Conservation (phyloP, 2,329 filamentous ascomycete species). For the Ascocoryne sarcoides region DNA sequence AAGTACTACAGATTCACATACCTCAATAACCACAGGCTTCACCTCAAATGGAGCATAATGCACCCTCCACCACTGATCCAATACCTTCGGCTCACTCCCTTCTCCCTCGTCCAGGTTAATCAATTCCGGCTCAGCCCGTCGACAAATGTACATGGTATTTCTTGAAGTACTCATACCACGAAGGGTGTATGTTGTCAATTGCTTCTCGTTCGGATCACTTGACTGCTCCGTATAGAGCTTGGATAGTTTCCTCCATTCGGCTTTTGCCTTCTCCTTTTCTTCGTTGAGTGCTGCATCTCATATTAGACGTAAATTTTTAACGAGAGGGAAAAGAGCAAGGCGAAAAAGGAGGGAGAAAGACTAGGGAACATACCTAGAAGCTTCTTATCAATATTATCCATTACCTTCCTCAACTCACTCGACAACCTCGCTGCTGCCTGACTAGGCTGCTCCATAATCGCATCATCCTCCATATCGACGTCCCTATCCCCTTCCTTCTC, state of each 20-base stretch:
- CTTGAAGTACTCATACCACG: slow-evolving; percentile 42
- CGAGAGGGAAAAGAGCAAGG: no score
- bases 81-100: slow-evolving; percentile 15
- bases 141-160: slow-evolving; percentile 43
- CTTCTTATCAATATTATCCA: slow-evolving; percentile 27
- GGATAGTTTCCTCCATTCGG: slow-evolving; percentile 31
- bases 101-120: slow-evolving; percentile 33
- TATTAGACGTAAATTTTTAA: no score
- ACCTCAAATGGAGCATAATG: slow-evolving; percentile 33
- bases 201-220: slow-evolving; percentile 15
- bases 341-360: slow-evolving; percentile 5
- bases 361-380: slow-evolving; percentile 18
- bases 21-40: slow-evolving; percentile 41
- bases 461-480: slow-evolving; percentile 6
- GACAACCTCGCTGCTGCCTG: slow-evolving; percentile 19
- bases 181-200: slow-evolving; percentile 36
- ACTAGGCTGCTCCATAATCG: slow-evolving; percentile 1
- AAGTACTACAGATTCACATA: slow-evolving; percentile 24
- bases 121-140: slow-evolving; percentile 33
- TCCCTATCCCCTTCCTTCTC: slow-evolving; percentile 12
- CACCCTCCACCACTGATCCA: slow-evolving; percentile 50
- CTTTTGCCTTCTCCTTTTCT: slow-evolving; percentile 24
- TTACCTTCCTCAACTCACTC: slow-evolving; percentile 20
- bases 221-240: slow-evolving; percentile 30
- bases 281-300: slow-evolving; percentile 19